Evolutionary conservation across 768 basidiomycete species (phyloP).

Genomic region (Suillus brevipes): DNA sequence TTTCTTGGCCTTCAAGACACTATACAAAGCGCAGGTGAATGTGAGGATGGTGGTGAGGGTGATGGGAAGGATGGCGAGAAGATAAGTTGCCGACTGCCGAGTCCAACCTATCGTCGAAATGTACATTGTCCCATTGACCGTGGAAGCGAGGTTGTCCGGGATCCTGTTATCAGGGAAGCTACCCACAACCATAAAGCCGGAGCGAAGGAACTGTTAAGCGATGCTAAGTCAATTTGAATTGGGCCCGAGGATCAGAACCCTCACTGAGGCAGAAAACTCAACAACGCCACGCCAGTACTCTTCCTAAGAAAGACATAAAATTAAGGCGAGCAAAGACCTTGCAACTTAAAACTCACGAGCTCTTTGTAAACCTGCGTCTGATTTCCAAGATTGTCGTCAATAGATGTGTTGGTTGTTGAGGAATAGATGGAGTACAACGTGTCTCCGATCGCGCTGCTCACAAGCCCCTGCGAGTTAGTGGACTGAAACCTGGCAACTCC

Average conservation of each 20-base stretch:
- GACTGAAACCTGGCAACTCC: constrained; percentile 10
- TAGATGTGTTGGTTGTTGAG: background rate
- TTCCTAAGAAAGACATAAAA: constrained; percentile 5
- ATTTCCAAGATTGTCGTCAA: background rate
- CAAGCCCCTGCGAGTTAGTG: constrained; percentile 14
- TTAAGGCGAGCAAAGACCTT: background rate
- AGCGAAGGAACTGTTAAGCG: constrained; percentile 4
- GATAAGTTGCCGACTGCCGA: background rate
- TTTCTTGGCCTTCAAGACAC: background rate
- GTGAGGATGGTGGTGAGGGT: constrained; percentile 1
- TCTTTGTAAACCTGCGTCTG: constrained; percentile 5
- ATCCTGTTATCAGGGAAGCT: background rate
- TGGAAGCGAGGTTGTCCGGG: background rate
- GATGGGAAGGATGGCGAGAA: constrained; percentile 9
- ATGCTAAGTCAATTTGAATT: background rate
- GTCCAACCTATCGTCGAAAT: constrained; percentile 9
- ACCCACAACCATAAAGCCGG: constrained; percentile 6
- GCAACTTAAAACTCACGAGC: constrained; percentile 1
- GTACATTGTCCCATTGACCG: constrained; percentile 5
- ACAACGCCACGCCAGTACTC: constrained; percentile 18
- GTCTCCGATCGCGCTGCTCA: constrained; percentile 19
- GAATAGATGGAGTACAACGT: constrained; percentile 17
- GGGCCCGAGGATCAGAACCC: background rate
- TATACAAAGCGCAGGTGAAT: constrained; percentile 1
- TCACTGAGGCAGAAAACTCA: constrained; percentile 20